Conservation (phyloP, 352 stramenopile genomes). For the Phytophthora idaei region DNA sequence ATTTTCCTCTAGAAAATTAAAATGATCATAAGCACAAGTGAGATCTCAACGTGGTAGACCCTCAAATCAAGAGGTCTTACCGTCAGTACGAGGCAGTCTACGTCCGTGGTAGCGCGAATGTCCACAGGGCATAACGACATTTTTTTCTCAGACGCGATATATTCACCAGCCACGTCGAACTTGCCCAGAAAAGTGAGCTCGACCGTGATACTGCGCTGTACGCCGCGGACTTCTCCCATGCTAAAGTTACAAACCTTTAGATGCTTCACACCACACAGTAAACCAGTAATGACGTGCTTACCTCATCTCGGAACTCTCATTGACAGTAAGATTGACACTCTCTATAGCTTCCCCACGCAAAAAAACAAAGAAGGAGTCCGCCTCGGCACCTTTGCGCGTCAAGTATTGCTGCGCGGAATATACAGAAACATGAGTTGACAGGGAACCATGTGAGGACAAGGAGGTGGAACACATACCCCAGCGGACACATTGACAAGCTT, state of each 20-base stretch:
- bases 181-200: conserved; percentile 82
- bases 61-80: conserved; percentile 35
- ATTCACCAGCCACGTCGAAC: conserved; percentile 83
- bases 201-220: conserved; percentile 72
- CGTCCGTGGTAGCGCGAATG: conserved; percentile 72
- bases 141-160: conserved; percentile 78
- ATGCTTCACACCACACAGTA: neutral
- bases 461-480: conserved; percentile 35
- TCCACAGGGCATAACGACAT: conserved; percentile 67
- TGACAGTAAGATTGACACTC: conserved; percentile 66
- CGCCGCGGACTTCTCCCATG: conserved; percentile 60
- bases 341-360: conserved; percentile 77
- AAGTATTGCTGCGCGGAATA: conserved; percentile 70
- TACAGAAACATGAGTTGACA: conserved; percentile 5
- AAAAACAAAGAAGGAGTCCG: conserved; percentile 82
- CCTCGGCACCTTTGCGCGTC: conserved; percentile 70
- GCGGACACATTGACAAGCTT: conserved; percentile 70
- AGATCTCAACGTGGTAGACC: neutral
- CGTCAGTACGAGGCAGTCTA: conserved; percentile 76
- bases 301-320: conserved; percentile 65
- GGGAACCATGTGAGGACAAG: neutral
- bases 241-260: conserved; percentile 15
- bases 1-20: conserved; percentile 59
- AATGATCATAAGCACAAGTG: conserved; percentile 1
- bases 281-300: conserved; percentile 5